These are phyloP conservation scores for Albifimbria verrucaria DNA, from an alignment of 2,329 filamentous ascomycete genomes.

Conservation along the genomic window DNA sequence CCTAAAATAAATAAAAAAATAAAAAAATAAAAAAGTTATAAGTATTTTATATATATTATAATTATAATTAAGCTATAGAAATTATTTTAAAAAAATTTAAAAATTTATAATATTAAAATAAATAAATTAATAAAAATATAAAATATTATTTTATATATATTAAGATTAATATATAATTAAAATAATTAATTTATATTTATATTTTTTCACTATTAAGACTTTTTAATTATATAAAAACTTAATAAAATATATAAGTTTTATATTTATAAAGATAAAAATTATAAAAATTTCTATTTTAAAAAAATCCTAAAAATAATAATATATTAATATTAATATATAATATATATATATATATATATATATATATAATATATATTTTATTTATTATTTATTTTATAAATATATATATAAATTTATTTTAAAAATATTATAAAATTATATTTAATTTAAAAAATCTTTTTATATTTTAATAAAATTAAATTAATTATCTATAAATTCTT, in stretches of 20 bases:
- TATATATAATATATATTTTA: not conserved
- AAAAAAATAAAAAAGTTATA: not conserved
- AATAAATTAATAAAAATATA: not conserved
- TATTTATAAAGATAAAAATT: no score
- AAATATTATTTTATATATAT: not conserved
- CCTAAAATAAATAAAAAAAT: not conserved
- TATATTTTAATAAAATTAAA: not conserved
- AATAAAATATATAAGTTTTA: not conserved
- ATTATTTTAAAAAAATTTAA: no score
- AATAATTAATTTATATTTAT: not conserved
- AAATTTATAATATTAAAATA: not conserved
- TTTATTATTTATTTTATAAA: not conserved
- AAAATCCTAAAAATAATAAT: not conserved
- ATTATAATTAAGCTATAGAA: constrained; percentile 3
- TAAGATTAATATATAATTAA: not conserved
- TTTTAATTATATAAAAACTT: not conserved
- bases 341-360: not conserved
- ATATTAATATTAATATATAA: not conserved
- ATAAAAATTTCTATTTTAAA: not conserved
- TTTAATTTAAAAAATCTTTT: not conserved
- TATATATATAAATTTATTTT: not conserved
- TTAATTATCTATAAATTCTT: not conserved
- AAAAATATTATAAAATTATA: not conserved
- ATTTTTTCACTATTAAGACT: not conserved
- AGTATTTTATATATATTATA: not conserved